Evolutionary conservation across 2,329 filamentous ascomycete genomes (phyloP).

Genomic region (Aspergillus awamori): DNA sequence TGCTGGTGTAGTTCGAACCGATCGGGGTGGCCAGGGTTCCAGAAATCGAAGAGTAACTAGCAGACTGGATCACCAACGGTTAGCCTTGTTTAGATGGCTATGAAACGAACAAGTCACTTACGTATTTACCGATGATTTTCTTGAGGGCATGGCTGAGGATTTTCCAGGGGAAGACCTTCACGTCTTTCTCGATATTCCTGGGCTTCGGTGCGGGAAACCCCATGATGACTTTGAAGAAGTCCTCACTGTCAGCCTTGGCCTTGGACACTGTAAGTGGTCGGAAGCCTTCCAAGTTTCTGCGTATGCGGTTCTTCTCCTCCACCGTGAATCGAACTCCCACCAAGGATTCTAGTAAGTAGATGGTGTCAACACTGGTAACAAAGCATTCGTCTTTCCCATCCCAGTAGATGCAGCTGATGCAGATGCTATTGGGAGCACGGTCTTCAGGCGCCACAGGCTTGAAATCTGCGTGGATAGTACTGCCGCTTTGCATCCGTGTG

Average conservation of each 20-base stretch:
- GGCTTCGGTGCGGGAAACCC: constrained; percentile 93
- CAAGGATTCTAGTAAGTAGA: constrained; percentile 88
- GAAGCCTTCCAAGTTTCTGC: constrained; percentile 93
- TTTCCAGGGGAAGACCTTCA: constrained; percentile 98
- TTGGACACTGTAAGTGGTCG: constrained; percentile 92
- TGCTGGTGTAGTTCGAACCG: constrained; percentile 43
- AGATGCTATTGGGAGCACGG: constrained; percentile 79
- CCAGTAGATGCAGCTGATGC: constrained; percentile 98
- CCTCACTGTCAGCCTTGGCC: constrained; percentile 85
- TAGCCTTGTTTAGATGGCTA: constrained; percentile 13
- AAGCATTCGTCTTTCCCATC: constrained; percentile 86
- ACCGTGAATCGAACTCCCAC: constrained; percentile 87
- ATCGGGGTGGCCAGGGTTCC: constrained; percentile 45
- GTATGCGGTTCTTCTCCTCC: constrained; percentile 97
- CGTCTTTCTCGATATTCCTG: constrained; percentile 97
- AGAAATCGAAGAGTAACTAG: constrained; percentile 70
- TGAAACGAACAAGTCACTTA: constrained; percentile 48
- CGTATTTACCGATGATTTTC: constrained; percentile 99
- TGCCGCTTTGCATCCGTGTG: constrained; percentile 77
- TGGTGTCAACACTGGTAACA: constrained; percentile 96
- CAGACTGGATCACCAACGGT: constrained; percentile 53
- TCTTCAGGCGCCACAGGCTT: constrained; percentile 77
- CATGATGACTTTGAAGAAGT: constrained; percentile 99
- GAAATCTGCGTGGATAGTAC: constrained; percentile 79
- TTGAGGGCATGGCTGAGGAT: constrained; percentile 83